Percentiles rank a stretch among this genome's conserved stretches.
phyloP scores from a whole-genome alignment of 208 protist genomes.

The Herpetomonas tarakana region DNA sequence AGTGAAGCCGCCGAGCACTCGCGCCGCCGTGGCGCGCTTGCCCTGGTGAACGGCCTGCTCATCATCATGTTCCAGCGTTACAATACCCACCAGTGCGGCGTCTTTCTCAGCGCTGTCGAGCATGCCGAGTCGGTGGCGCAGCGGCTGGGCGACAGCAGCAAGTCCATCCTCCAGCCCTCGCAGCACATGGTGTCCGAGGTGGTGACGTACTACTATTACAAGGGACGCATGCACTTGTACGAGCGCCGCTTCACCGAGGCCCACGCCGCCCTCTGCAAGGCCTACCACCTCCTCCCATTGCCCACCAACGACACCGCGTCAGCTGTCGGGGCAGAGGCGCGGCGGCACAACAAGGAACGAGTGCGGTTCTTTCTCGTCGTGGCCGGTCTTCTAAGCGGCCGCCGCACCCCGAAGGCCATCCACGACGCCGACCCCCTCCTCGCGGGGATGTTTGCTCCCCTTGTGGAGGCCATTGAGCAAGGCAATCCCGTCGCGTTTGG shows the following conservation, averaged over 20 bases:
- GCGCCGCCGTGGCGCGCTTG: conserved; percentile 70
- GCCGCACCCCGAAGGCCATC: conserved; percentile 41
- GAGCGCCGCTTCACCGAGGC: conserved; percentile 55
- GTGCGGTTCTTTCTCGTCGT: conserved; percentile 76
- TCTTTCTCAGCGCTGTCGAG: conserved; percentile 56
- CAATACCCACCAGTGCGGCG: conserved; percentile 80
- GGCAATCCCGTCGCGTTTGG: conserved; percentile 52
- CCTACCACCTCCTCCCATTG: conserved; percentile 69
- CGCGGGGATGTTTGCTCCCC: conserved; percentile 36
- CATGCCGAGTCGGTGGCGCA: conserved; percentile 51
- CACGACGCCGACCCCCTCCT: conserved; percentile 49
- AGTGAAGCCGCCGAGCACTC: conserved; percentile 63
- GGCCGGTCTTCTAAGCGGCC: conserved; percentile 50
- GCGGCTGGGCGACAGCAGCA: conserved; percentile 26
- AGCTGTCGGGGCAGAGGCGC: conserved; percentile 33
- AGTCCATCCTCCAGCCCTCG: conserved; percentile 65
- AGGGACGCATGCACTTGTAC: conserved; percentile 71
- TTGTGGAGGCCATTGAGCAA: conserved; percentile 41
- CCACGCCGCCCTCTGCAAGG: conserved; percentile 34
- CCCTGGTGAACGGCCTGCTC: conserved; percentile 78
- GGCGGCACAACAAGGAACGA: conserved; percentile 76
- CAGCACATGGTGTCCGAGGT: conserved; percentile 84
- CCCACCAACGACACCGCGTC: conserved; percentile 14
- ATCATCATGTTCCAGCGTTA: conserved; percentile 73
- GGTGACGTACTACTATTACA: conserved; percentile 78